phyloP scores from a whole-genome alignment of 106 monocot species.

The Platanthera guangdongensis region DNA sequence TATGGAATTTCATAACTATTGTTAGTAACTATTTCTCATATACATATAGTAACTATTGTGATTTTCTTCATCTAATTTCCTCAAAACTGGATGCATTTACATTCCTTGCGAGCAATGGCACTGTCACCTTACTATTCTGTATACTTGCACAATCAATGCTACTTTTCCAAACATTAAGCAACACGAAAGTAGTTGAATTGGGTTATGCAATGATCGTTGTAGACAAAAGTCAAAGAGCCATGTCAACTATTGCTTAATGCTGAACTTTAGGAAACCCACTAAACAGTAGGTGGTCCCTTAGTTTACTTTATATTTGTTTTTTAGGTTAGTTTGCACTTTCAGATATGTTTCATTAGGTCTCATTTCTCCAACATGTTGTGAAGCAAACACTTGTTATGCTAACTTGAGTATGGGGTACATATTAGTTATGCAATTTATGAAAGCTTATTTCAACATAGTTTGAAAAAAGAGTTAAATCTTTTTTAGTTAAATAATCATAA shows the following conservation, averaged over 20 bases:
- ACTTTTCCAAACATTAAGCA: no score
- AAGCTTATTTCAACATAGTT: background rate
- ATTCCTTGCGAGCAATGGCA: no score
- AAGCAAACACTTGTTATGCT: background rate
- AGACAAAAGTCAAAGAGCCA: conserved; percentile 97
- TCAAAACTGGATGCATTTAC: no score
- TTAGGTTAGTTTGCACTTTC: background rate
- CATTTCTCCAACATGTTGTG: background rate
- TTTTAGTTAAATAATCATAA: background rate
- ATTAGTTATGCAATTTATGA: background rate
- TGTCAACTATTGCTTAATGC: conserved; percentile 70
- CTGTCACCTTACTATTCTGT: no score
- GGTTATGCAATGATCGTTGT: conserved; percentile 84
- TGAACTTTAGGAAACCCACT: conserved; percentile 92
- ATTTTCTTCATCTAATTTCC: no score
- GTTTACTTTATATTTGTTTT: background rate
- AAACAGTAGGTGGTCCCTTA: conserved; percentile 72
- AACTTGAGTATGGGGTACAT: background rate
- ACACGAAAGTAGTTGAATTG: no score
- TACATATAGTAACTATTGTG: no score
- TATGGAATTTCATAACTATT: no score
- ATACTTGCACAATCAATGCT: no score
- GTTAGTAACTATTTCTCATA: no score
- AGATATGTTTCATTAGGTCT: background rate
- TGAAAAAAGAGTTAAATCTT: background rate